A percentile compares a stretch with the other conserved stretches of the same genome.
Conservation (phyloP, 2,329 filamentous ascomycete genomes). For the Helotiales sp. region DNA sequence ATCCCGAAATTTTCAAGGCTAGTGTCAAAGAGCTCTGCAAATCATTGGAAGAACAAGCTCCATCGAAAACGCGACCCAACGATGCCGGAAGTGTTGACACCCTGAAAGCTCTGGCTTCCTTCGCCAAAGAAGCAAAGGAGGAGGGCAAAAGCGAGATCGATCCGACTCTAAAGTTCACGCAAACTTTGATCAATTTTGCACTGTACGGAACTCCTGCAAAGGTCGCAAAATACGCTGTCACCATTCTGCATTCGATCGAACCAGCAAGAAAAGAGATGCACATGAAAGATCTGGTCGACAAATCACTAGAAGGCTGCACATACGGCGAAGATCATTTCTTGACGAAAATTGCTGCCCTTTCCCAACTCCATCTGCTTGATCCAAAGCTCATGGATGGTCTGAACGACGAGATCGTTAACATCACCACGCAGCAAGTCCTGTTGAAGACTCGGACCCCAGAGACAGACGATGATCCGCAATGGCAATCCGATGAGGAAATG, state of each 20-base stretch:
- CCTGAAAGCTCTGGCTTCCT: constrained; percentile 90
- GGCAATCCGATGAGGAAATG: constrained; percentile 70
- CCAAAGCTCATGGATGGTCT: constrained; percentile 74
- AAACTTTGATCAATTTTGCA: constrained; percentile 82
- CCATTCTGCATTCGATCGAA: constrained; percentile 67
- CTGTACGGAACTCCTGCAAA: constrained; percentile 80
- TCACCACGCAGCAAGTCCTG: constrained; percentile 77
- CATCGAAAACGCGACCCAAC: constrained; percentile 69
- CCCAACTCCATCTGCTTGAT: constrained; percentile 77
- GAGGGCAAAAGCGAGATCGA: constrained; percentile 82
- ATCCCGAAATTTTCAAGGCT: constrained; percentile 88
- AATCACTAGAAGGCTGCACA: constrained; percentile 73
- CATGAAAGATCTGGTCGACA: constrained; percentile 80
- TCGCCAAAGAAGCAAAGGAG: constrained; percentile 61
- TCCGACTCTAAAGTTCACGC: constrained; percentile 77
- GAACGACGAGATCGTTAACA: constrained; percentile 77
- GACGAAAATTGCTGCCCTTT: constrained; percentile 71
- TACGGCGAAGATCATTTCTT: constrained; percentile 78
- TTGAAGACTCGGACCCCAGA: constrained; percentile 70
- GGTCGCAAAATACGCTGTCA: constrained; percentile 91
- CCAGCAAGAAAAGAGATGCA: constrained; percentile 81
- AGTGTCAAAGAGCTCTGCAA: constrained; percentile 92
- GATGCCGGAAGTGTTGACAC: constrained; percentile 83
- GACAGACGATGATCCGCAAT: constrained; percentile 61
- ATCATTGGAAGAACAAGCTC: constrained; percentile 80